Conservation (phyloP, 768 basidiomycete genomes). For the Phaeotremella fagi region DNA sequence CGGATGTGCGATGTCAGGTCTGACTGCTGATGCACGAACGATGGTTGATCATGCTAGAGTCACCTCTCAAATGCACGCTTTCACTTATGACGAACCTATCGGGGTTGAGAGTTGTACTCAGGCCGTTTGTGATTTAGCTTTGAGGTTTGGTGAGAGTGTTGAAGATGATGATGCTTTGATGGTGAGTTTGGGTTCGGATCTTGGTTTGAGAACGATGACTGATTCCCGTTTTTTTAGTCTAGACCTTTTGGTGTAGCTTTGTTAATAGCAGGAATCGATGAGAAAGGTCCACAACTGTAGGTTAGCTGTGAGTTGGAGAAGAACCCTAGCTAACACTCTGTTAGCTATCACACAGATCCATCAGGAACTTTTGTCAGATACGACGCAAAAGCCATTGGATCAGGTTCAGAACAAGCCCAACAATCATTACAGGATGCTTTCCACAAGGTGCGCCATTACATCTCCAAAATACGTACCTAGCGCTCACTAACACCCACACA, state of each 20-base stretch:
- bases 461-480: background rate
- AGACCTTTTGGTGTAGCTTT: slow-evolving; percentile 97
- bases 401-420: slow-evolving; percentile 95
- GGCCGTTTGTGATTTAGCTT: slow-evolving; percentile 93
- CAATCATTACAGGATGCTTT: slow-evolving; percentile 95
- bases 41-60: slow-evolving; percentile 99
- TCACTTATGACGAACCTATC: slow-evolving; percentile 94
- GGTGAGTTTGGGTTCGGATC: slow-evolving; percentile 50
- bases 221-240: slow-evolving; percentile 53
- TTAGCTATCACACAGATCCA: slow-evolving; percentile 93
- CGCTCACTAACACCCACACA: slow-evolving; percentile 46
- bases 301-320: slow-evolving; percentile 40
- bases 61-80: slow-evolving; percentile 73
- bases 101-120: slow-evolving; percentile 97
- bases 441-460: slow-evolving; percentile 66
- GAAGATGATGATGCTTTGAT: slow-evolving; percentile 99
- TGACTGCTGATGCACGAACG: slow-evolving; percentile 96
- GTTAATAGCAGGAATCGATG: slow-evolving; percentile 94
- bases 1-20: slow-evolving; percentile 91
- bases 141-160: slow-evolving; percentile 97
- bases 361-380: slow-evolving; percentile 96
- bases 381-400: slow-evolving; percentile 97
- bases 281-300: slow-evolving; percentile 90
- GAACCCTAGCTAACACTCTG: slow-evolving; percentile 1
- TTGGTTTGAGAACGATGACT: background rate